Base-by-base conservation (phyloP, 345 rosid species). In the Punica granatum region DNA sequence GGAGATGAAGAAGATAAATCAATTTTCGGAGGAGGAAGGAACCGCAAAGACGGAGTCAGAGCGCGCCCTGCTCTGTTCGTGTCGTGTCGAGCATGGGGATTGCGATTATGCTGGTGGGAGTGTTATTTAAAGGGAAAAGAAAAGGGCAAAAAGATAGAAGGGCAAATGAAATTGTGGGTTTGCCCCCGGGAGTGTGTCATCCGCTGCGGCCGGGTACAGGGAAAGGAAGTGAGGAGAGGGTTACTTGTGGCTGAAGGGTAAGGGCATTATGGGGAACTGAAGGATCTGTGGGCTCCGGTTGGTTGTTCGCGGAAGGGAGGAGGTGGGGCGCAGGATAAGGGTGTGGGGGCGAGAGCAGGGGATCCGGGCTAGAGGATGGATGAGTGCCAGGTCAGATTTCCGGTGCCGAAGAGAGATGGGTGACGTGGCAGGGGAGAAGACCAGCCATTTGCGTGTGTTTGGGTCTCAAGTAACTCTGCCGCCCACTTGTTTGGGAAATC, bases 371-470 rank as follows among this genome's bases (percentile, higher is more conserved):
- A 67, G 30, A 0, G 0, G 35, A 8, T 4, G 11, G 61, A 56
- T 28, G 60, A 67, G 18, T 67, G 70, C 79, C 83, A 60, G 75
- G 83, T 80, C 86, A 69, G 80, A 72, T 6, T 2, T 18, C 65
- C 13, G 69, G 72, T 44, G 73, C 76, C 4, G 72, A 19, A 46
- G 68, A 7, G 61, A 49, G 65, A 33, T 1, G 8, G 69, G 16
- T 53, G 79, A 82, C 78, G 79, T 82, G 84, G 83, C 74, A 36
- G 23, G 49, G 41, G 31, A 35, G 18, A 60, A 67, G 72, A 62
- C 85, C 72, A 30, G 39, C 48, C 61, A 66, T 25, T 69, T 69
- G 73, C 83, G 83, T 79, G 74, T 44, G 49, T 11, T 28, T 4
- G 56, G 68, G 41, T 77, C 8, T 61, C 75, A 76, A 79, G 85